Evolutionary conservation across 2,329 filamentous ascomycete genomes (phyloP), one percentile per base, ranked within the genome.

Genomic region (Massarina eburnea): DNA sequence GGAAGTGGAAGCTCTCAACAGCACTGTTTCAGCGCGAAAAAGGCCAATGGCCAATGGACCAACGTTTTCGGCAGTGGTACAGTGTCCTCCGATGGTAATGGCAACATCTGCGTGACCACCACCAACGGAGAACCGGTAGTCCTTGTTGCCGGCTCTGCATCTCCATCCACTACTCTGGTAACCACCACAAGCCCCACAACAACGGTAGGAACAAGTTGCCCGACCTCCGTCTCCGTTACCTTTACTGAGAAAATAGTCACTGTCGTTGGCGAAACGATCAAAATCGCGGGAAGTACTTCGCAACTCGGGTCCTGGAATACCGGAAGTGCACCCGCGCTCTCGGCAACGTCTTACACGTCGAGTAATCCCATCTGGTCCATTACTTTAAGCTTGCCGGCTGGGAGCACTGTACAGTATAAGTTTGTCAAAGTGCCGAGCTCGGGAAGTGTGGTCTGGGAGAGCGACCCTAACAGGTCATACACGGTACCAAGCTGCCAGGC

Each of bases 161-260:
- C 44, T 8, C 48, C 52, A 15, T 41, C 54, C 0, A 41, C 42
- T 4, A 57, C 58, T 6, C 17, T 22, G 12, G 40, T 43, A 3
- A 61, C 61, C 42, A 32, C 46, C 2, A 57, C 57, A 3, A 47
- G 49, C 10, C 32, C 45, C 3, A 38, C 38, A 8, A 52, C 52
- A 4, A 39, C 45, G 4, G 44, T 30, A 9, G 17, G 26, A 3
- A 49, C 55, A 8, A 48, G 55, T 67, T 68, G 62, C 24, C 61
- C 65, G 1, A 54, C 59, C 1, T 27, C 61, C 1, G 62, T 70
- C 5, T 52, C 63, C 0, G 71, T 80, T 1, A 63, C 66, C 4
- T 79, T 80, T 59, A 65, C 70, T 21, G 67, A 78, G 12, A 73
- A 74, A 41, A 72, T 76, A 4, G 62, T 62, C 1, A 80, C 76